Evolutionary conservation across 768 basidiomycete genomes (phyloP), one percentile per base, ranked within the genome.

Genomic region (Sutorius australiensis): DNA sequence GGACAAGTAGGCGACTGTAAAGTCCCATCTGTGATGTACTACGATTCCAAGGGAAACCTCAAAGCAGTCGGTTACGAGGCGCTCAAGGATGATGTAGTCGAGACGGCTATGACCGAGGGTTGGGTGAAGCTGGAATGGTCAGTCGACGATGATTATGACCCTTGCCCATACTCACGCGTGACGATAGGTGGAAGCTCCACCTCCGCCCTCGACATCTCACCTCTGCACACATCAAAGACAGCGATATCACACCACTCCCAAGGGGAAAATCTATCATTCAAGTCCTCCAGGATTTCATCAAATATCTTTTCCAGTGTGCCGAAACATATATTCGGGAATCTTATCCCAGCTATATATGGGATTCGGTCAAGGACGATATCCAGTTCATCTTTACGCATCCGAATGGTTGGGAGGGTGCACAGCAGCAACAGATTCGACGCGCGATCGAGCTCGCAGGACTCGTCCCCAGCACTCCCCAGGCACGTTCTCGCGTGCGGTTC

Each of bases 361-460:
- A 51, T 0, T 73, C 72, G n/a, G n/a, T n/a, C n/a, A n/a, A n/a
- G n/a, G n/a, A n/a, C n/a, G n/a, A n/a, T n/a, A n/a, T n/a, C n/a
- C n/a, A n/a, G n/a, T n/a, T n/a, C n/a, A n/a, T n/a, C n/a, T n/a
- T n/a, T n/a, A n/a, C n/a, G n/a, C n/a, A n/a, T n/a, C n/a, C n/a
- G n/a, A n/a, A n/a, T n/a, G n/a, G n/a, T n/a, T n/a, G n/a, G n/a
- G n/a, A n/a, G n/a, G n/a, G n/a, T n/a, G n/a, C n/a, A n/a, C n/a
- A n/a, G n/a, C n/a, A n/a, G n/a, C n/a, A n/a, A n/a, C 67, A 73
- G 53, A 79, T 84, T 70, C 75, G 82, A 1, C 61, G 63, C 32
- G 83, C 82, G 2, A 77, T 80, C 1, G 70, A 79, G 4, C 54
- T 56, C 6, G 82, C 81, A 1, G 78, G 78, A 0, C 70, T 86